phyloP scores from a whole-genome alignment of 352 stramenopile species.

The Pythium grandisporangium region DNA sequence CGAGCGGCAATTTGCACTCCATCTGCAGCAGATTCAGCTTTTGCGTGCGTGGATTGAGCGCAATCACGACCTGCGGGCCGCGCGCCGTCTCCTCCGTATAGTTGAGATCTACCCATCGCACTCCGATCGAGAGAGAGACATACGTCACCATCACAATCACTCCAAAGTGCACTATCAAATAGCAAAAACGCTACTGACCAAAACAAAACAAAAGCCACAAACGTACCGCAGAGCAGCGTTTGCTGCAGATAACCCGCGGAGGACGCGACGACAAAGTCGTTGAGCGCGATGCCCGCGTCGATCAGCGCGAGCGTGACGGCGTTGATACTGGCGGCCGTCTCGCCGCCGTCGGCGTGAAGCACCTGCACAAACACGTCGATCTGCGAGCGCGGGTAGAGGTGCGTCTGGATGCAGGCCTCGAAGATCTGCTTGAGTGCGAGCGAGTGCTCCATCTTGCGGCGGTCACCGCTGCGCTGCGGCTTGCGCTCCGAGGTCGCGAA shows the following conservation, averaged over 20 bases:
- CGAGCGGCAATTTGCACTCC: slow-evolving; percentile 85
- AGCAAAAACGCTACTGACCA: not conserved
- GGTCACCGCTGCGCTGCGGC: slow-evolving; percentile 64
- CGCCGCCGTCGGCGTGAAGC: slow-evolving; percentile 83
- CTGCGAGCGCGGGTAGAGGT: slow-evolving; percentile 87
- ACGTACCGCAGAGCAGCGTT: slow-evolving; percentile 74
- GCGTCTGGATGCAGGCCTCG: slow-evolving; percentile 84
- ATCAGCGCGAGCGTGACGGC: slow-evolving; percentile 86
- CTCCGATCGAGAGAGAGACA: too few species aligned
- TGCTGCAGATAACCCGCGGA: slow-evolving; percentile 88
- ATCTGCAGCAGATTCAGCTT: slow-evolving; percentile 87
- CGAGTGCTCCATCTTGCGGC: slow-evolving; percentile 83
- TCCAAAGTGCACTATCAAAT: not conserved
- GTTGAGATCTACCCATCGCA: slow-evolving; percentile 71
- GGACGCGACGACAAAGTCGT: slow-evolving; percentile 87
- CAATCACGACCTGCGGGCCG: slow-evolving; percentile 80
- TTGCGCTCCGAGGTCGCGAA: slow-evolving; percentile 86
- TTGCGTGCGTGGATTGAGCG: slow-evolving; percentile 80
- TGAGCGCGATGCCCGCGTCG: slow-evolving; percentile 87
- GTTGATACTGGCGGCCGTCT: slow-evolving; percentile 86
- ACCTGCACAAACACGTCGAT: slow-evolving; percentile 92
- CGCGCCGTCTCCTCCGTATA: slow-evolving; percentile 85
- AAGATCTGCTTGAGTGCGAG: slow-evolving; percentile 90
- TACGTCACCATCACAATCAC: not conserved
- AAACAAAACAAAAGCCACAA: not conserved